These are phyloP conservation scores for Crithidia acanthocephali DNA, from an alignment of 208 protist species.

Conservation along the genomic window DNA sequence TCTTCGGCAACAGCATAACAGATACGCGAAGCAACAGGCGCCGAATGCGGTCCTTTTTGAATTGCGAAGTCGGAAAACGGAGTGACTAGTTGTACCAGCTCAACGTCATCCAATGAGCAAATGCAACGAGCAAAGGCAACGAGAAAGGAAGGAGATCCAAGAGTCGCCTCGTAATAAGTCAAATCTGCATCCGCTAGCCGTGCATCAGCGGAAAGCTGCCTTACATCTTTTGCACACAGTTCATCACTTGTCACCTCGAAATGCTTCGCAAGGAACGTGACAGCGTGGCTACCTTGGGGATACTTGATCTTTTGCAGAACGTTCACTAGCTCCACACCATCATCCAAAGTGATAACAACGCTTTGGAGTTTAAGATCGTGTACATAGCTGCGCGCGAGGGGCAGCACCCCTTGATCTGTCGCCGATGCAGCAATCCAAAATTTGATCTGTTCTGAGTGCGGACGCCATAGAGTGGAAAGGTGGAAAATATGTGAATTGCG, in stretches of 20 bases:
- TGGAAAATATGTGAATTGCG: not conserved
- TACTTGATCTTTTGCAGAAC: constrained; percentile 30
- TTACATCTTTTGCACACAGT: constrained; percentile 6
- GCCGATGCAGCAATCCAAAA: constrained; percentile 49
- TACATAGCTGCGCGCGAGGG: constrained; percentile 30
- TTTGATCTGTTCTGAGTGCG: constrained; percentile 72
- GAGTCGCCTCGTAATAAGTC: constrained; percentile 24
- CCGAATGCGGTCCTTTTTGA: not conserved
- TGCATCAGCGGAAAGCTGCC: constrained; percentile 13
- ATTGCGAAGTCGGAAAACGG: constrained; percentile 5
- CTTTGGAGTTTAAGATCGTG: constrained; percentile 26
- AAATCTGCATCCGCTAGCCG: constrained; percentile 13
- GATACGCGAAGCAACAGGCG: constrained; percentile 1
- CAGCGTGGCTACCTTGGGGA: constrained; percentile 22
- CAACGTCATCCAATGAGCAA: not conserved
- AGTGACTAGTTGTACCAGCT: constrained; percentile 15
- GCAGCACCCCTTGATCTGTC: constrained; percentile 28
- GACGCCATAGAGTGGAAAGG: constrained; percentile 48
- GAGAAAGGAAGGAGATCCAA: constrained; percentile 8
- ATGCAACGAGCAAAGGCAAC: constrained; percentile 20
- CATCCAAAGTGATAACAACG: constrained; percentile 30
- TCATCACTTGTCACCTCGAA: constrained; percentile 17
- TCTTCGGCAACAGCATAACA: constrained; percentile 5
- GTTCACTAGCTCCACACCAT: constrained; percentile 29
- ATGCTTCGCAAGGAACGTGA: constrained; percentile 20